Evolutionary conservation across 805 yeast species (phyloP), one percentile per base, ranked within the genome.

Genomic region (Grigorovia humatica): DNA sequence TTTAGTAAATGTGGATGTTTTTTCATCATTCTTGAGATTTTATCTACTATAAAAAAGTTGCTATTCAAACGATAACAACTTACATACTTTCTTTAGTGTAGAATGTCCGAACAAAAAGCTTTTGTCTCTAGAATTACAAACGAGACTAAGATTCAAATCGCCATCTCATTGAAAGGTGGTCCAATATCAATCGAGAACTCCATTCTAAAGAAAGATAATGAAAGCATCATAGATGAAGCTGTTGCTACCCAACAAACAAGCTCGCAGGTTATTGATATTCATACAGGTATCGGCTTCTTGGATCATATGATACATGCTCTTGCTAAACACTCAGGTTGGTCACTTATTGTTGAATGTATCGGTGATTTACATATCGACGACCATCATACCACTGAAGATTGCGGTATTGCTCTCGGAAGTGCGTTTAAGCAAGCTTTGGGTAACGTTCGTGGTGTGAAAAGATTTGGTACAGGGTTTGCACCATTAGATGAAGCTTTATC

Each of bases 261-360:
- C 13, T 69, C 84, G 7, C 98, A 91, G 68, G 73, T 77, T 9
- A 89, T 93, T 54, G 74, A 81, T 35, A 81, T 93, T 49, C 85
- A 87, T 61, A 85, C 98, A 0, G 99, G 99, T 50, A 79, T 93
- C 51, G 99, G 98, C 0, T 93, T 93, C 65, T 71, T 91, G 53
- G 98, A 93, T 72, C 99, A 93, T 69, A 93, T 93, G 99, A 74
- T 93, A 47, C 96, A 91, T 62, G 99, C 99, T 0, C 74, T 93
- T 60, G 96, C 98, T 43, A 93, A 93, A 64, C 99, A 93, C 69
- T 75, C 95, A 1, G 98, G 98, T 17, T 93, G 98, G 99, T 87
- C 96, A 12, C 65, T 93, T 52, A 74, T 87, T 38, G 78, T 93
- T 18, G 95, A 85, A 65, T 91, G 98, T 69, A 78, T 84, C 53